Evolutionary conservation across 352 stramenopile genomes (phyloP).

Genomic region (Peronospora destructor): DNA sequence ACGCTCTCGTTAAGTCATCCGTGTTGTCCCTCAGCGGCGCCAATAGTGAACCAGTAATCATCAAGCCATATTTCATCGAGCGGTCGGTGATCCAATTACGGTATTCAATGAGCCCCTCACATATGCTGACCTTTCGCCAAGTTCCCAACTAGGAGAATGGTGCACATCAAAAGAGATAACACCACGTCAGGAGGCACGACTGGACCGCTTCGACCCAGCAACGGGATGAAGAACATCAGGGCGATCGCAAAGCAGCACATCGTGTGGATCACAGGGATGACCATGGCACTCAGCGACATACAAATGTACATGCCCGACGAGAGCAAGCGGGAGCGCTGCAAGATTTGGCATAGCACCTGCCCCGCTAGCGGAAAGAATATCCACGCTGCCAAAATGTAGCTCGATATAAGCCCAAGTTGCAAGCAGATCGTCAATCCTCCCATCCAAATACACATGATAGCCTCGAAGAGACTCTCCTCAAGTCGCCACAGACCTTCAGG

Average conservation of each 20-base stretch:
- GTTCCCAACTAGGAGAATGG: conserved; percentile 52
- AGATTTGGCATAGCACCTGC: conserved; percentile 33
- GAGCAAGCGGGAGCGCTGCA: conserved; percentile 36
- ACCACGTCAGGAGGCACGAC: conserved; percentile 50
- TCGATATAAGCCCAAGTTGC: conserved; percentile 39
- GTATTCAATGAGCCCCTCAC: too few species aligned
- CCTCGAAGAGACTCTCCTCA: conserved; percentile 61
- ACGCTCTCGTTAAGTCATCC: too few species aligned
- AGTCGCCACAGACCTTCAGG: conserved; percentile 40
- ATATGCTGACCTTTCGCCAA: too few species aligned
- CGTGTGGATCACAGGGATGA: conserved; percentile 56
- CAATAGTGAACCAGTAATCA: too few species aligned
- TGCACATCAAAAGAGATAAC: conserved; percentile 39
- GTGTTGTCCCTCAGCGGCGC: too few species aligned
- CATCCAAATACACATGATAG: conserved; percentile 43
- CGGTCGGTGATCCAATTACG: too few species aligned
- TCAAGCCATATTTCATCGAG: too few species aligned
- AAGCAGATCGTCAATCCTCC: conserved; percentile 33
- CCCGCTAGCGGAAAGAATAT: conserved; percentile 53
- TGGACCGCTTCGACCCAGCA: conserved; percentile 58
- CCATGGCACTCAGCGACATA: conserved; percentile 40
- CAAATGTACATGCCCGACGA: conserved; percentile 40
- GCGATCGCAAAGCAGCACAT: conserved; percentile 49
- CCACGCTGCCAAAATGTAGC: conserved; percentile 57
- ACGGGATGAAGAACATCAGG: conserved; percentile 68